Conservation (phyloP, 2,329 filamentous ascomycete species). For the Aspergillus flavus region DNA sequence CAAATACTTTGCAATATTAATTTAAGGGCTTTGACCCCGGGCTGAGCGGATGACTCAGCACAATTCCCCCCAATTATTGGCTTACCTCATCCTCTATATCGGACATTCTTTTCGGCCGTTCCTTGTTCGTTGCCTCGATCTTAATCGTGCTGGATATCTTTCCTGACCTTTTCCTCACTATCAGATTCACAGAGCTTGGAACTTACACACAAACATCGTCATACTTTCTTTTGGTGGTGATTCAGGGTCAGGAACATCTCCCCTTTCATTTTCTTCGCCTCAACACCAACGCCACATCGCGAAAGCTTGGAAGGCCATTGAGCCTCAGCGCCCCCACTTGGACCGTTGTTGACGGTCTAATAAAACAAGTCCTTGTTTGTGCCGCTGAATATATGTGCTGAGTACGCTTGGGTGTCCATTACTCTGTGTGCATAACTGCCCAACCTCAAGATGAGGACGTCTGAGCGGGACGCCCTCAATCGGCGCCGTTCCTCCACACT, state of each 20-base stretch:
- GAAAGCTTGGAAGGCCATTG: slow-evolving; percentile 9
- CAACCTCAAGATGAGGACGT: slow-evolving; percentile 27
- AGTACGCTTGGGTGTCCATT: neutral
- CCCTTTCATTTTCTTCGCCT: neutral
- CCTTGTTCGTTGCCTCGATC: neutral
- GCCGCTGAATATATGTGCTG: neutral
- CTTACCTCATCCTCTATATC: slow-evolving; percentile 2
- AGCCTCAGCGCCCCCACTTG: neutral
- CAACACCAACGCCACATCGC: slow-evolving; percentile 7
- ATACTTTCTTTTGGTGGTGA: neutral
- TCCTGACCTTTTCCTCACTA: neutral
- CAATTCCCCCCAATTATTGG: neutral
- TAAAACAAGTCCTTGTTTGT: neutral
- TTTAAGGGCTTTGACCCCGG: neutral
- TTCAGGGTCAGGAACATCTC: neutral
- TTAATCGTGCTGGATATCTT: neutral
- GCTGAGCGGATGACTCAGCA: neutral
- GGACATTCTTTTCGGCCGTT: slow-evolving; percentile 1
- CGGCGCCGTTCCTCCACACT: slow-evolving; percentile 48
- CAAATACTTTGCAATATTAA: neutral
- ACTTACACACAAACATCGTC: too few species aligned
- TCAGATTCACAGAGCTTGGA: neutral
- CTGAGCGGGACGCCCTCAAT: slow-evolving; percentile 34
- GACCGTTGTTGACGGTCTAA: neutral
- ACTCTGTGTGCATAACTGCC: neutral